phyloP scores from a whole-genome alignment of 257 asterid species.

The Ballota nigra region DNA sequence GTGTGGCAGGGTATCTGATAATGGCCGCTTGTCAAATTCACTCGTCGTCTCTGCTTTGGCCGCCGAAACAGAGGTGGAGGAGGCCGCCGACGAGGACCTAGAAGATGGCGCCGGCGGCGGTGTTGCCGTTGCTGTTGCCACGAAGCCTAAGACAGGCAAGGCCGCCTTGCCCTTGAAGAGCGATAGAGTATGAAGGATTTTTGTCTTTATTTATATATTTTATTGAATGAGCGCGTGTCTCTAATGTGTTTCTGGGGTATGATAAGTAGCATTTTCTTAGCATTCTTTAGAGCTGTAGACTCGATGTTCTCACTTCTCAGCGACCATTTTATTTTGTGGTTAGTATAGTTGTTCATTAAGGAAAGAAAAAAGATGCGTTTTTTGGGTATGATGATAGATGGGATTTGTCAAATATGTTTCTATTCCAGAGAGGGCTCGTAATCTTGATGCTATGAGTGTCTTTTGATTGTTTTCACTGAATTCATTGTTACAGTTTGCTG shows the following conservation, averaged over 20 bases:
- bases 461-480: constrained; percentile 1
- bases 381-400: too few species aligned
- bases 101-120: constrained; percentile 28
- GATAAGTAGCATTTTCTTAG: constrained; percentile 10
- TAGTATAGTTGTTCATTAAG: not conserved
- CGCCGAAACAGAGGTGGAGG: constrained; percentile 49
- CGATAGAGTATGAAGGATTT: constrained; percentile 57
- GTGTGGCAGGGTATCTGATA: constrained; percentile 27
- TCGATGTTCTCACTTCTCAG: not conserved
- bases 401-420: not conserved
- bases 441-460: not conserved
- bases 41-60: constrained; percentile 49
- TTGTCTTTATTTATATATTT: not conserved
- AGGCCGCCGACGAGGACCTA: constrained; percentile 32
- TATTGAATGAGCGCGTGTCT: not conserved
- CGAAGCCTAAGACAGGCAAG: constrained; percentile 88
- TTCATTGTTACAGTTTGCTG: not conserved
- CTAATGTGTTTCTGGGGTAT: constrained; percentile 4
- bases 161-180: constrained; percentile 85
- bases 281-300: not conserved
- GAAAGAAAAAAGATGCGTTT: too few species aligned
- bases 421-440: not conserved
- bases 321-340: not conserved
- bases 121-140: constrained; percentile 41
- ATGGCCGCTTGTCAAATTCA: constrained; percentile 44